A percentile compares a stretch with the other conserved stretches of the same genome.
phyloP scores from a whole-genome alignment of 805 yeast genomes.

The Candida railenensis region DNA sequence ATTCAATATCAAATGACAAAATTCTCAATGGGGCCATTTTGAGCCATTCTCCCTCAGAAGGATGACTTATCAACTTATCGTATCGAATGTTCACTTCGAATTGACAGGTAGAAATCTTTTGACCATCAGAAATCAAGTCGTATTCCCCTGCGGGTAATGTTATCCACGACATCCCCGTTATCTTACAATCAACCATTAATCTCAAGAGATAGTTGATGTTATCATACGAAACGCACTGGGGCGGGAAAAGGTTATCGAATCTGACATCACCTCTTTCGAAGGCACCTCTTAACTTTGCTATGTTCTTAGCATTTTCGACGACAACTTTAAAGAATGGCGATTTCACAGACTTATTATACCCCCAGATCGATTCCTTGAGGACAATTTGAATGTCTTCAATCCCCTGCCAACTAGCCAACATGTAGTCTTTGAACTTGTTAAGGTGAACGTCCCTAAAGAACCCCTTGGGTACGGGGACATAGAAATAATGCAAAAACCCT shows the following conservation, averaged over 20 bases:
- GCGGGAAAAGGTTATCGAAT: conserved; percentile 62
- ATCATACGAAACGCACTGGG: conserved; percentile 74
- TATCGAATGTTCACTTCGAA: conserved; percentile 75
- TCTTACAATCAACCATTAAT: conserved; percentile 87
- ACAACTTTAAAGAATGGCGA: conserved; percentile 77
- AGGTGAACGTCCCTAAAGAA: conserved; percentile 59
- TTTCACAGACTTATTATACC: conserved; percentile 75
- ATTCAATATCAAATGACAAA: conserved; percentile 94
- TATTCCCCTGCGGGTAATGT: conserved; percentile 80
- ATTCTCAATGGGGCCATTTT: conserved; percentile 92
- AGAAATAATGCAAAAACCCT: conserved; percentile 87
- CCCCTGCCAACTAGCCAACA: conserved; percentile 52
- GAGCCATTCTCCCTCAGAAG: conserved; percentile 92
- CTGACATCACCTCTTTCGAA: conserved; percentile 81
- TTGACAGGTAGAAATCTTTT: conserved; percentile 74
- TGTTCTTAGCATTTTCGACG: conserved; percentile 62
- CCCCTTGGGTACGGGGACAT: conserved; percentile 86
- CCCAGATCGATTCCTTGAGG: conserved; percentile 89
- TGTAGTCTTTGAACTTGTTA: conserved; percentile 41
- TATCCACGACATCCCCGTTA: conserved; percentile 97
- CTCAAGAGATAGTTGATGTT: conserved; percentile 84
- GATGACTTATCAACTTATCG: conserved; percentile 69
- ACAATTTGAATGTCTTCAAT: conserved; percentile 63
- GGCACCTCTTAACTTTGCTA: conserved; percentile 68
- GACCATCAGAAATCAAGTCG: conserved; percentile 35